phyloP scores from a whole-genome alignment of 148 eudicot genomes.

The Vaccinium darrowii region DNA sequence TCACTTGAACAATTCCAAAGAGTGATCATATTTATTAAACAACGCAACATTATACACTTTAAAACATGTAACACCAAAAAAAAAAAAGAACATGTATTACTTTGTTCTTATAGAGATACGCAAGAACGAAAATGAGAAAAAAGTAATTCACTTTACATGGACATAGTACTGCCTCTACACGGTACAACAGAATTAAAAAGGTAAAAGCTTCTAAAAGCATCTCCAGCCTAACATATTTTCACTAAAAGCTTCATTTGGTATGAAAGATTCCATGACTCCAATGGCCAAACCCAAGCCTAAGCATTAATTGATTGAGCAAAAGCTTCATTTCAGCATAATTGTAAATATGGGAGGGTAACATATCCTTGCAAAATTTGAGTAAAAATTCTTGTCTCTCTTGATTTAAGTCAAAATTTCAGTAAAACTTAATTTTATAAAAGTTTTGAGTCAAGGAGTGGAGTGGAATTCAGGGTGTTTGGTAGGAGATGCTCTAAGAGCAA shows the following conservation, averaged over 20 bases:
- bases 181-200: not conserved
- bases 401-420: too few species aligned
- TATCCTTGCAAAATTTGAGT: too few species aligned
- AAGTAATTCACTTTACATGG: not conserved
- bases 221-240: not conserved
- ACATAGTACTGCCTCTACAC: not conserved
- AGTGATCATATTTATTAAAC: not conserved
- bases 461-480: not conserved
- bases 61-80: not conserved
- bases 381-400: too few species aligned
- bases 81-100: not conserved
- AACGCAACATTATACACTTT: not conserved
- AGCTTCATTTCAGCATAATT: too few species aligned
- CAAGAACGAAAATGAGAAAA: not conserved
- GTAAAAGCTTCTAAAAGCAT: not conserved
- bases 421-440: too few species aligned
- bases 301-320: too few species aligned
- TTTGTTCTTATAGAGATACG: not conserved
- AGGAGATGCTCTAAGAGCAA: not conserved
- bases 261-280: too few species aligned
- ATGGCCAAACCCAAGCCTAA: too few species aligned
- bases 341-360: too few species aligned
- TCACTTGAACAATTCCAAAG: not conserved
- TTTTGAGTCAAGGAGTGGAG: not conserved
- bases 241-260: too few species aligned